These are phyloP conservation scores for Starmerella geochares DNA, from an alignment of 805 yeast genomes.

Conservation along the genomic window DNA sequence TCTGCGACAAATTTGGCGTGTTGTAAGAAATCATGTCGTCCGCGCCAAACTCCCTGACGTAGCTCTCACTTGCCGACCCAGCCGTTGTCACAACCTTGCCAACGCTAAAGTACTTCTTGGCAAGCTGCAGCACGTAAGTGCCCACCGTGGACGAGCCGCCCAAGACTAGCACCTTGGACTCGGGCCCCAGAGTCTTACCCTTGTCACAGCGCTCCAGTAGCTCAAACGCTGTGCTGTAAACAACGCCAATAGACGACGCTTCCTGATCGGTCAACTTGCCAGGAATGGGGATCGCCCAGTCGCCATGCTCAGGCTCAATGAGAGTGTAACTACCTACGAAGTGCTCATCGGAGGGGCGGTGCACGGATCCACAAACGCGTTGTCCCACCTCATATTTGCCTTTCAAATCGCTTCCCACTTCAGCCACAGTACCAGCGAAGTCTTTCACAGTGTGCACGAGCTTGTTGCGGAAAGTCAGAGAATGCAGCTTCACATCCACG, in stretches of 20 bases:
- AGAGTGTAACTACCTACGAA: slow-evolving; percentile 27
- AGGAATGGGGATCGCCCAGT: slow-evolving; percentile 38
- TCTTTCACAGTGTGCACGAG: slow-evolving; percentile 57
- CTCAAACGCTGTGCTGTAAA: slow-evolving; percentile 50
- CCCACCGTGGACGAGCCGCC: slow-evolving; percentile 79
- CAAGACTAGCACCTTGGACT: slow-evolving; percentile 45
- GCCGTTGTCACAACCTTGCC: slow-evolving; percentile 48
- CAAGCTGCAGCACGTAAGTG: slow-evolving; percentile 44
- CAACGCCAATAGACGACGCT: slow-evolving; percentile 59
- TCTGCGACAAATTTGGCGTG: slow-evolving; percentile 8
- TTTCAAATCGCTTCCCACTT: slow-evolving; percentile 42
- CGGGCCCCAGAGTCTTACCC: slow-evolving; percentile 30
- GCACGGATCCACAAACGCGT: slow-evolving; percentile 48
- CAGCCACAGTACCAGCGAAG: slow-evolving; percentile 50
- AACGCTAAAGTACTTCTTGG: slow-evolving; percentile 41
- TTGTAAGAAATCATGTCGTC: slow-evolving; percentile 35
- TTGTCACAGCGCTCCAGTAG: slow-evolving; percentile 31
- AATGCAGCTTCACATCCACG: slow-evolving; percentile 46
- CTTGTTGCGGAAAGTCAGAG: slow-evolving; percentile 14
- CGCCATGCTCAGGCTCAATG: slow-evolving; percentile 22
- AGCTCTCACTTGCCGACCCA: slow-evolving; percentile 39
- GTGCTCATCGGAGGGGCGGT: neutral
- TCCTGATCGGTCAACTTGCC: slow-evolving; percentile 39
- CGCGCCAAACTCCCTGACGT: slow-evolving; percentile 46
- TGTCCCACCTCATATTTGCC: slow-evolving; percentile 45